Evolutionary conservation across 352 stramenopile species (phyloP).

Genomic region (Plasmopara muralis): DNA sequence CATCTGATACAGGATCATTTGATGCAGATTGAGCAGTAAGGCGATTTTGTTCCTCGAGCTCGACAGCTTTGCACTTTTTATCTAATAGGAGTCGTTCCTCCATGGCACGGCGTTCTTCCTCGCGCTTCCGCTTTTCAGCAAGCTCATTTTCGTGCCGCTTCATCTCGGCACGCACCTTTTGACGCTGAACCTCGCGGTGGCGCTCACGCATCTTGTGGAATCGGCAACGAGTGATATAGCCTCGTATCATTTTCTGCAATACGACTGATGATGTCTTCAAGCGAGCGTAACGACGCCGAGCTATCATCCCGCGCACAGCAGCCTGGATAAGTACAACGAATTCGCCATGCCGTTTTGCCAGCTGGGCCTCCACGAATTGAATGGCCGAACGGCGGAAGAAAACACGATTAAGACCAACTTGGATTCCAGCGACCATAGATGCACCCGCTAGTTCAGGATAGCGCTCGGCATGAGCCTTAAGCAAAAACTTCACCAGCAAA

Average conservation of each 20-base stretch:
- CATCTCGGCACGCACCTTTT: slow-evolving; percentile 37
- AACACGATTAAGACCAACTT: slow-evolving; percentile 73
- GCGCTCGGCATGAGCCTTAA: slow-evolving; percentile 58
- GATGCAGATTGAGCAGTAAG: slow-evolving; percentile 54
- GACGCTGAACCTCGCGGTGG: slow-evolving; percentile 31
- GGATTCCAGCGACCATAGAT: slow-evolving; percentile 48
- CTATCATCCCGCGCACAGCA: slow-evolving; percentile 52
- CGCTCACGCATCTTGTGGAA: slow-evolving; percentile 48
- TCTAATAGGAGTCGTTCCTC: slow-evolving; percentile 29
- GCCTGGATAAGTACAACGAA: slow-evolving; percentile 83
- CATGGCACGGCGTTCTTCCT: slow-evolving; percentile 28
- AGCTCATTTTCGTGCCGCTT: slow-evolving; percentile 18
- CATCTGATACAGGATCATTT: slow-evolving; percentile 68
- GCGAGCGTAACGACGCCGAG: slow-evolving; percentile 37
- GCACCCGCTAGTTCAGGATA: slow-evolving; percentile 46
- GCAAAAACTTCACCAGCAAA: slow-evolving; percentile 59
- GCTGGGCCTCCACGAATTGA: slow-evolving; percentile 79
- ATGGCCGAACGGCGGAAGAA: slow-evolving; percentile 82
- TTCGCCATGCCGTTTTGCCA: slow-evolving; percentile 80
- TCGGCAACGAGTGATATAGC: slow-evolving; percentile 49
- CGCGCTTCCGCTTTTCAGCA: slow-evolving; percentile 26
- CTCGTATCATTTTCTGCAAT: slow-evolving; percentile 57
- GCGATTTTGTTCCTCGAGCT: slow-evolving; percentile 52
- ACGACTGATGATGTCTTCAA: slow-evolving; percentile 40
- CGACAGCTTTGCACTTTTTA: slow-evolving; percentile 39